Evolutionary conservation across 352 stramenopile genomes (phyloP), one percentile per base, ranked within the genome.

Genomic region (Phytophthora niederhauseri): DNA sequence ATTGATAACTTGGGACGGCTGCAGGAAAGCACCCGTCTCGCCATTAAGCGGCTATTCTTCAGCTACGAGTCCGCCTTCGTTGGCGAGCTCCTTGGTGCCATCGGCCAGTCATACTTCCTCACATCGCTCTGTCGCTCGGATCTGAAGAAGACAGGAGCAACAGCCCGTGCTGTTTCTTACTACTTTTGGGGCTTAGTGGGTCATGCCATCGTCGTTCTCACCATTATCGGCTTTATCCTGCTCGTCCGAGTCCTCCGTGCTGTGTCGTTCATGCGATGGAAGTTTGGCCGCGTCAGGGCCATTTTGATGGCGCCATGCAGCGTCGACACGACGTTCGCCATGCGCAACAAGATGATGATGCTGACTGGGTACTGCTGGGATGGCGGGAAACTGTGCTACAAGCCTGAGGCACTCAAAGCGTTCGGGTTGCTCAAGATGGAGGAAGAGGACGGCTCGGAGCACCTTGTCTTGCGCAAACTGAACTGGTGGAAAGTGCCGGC

Each of bases 1-100:
- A 17, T 74, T 9, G 66, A 77, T 48, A 61, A 38, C 1, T 69
- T 66, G n/a, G 22, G 48, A 0, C 72, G 63, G 57, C 15, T 72
- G 5, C 45, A n/a, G 6, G 53, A 65, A 26, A 56, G 31, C 17
- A 48, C 34, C 4, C 58, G 57, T 5, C 61, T 55, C 6, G 43
- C 61, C 0, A 31, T 66, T 30, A 65, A 43, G 34, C 70, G 67
- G 7, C 14, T 77, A 3, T 48, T 77, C 11, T 66, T 77, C 46
- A 76, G 71, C 34, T 26, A 66, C 19, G 68, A 76, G 20, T 72
- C 68, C 2, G 38, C 58, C 6, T 30, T 76, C 5, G 30, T 76
- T 12, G 68, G 64, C 12, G 68, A 76, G 5, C n/a, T 68, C 0
- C 38, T 72, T 0, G 65, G 63, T 19, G 30, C 63, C 8, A 48